Percentiles rank a stretch among this genome's conserved stretches.
Conservation (phyloP, 805 yeast species). For the Schizosaccharomyces osmophilus region DNA sequence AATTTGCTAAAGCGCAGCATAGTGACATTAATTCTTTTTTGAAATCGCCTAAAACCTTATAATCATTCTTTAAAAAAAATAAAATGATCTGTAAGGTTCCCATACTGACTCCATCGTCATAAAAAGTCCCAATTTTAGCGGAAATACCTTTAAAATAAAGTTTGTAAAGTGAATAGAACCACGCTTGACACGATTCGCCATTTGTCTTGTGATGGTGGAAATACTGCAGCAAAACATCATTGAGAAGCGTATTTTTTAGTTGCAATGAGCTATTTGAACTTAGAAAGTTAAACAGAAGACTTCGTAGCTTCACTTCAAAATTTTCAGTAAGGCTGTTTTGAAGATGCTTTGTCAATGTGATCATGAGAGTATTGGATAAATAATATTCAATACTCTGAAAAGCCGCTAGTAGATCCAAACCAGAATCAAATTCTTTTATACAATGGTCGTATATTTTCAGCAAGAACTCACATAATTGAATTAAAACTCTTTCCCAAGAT, state of each 20-base stretch:
- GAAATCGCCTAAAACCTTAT: slow-evolving; percentile 30
- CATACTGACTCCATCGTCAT: slow-evolving; percentile 45
- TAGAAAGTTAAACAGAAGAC: too few relatives aligned
- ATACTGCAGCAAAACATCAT: neutral
- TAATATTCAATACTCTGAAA: neutral
- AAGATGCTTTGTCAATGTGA: neutral
- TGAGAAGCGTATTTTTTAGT: too few relatives aligned
- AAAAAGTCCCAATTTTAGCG: slow-evolving; percentile 14
- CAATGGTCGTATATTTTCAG: neutral
- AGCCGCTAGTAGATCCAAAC: neutral
- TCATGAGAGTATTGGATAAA: neutral
- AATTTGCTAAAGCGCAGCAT: slow-evolving; percentile 75
- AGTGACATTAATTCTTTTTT: slow-evolving; percentile 73
- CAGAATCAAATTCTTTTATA: neutral
- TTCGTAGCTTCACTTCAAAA: too few relatives aligned
- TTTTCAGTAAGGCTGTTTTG: neutral
- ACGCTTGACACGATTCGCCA: neutral
- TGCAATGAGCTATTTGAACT: too few relatives aligned
- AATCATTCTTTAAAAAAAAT: slow-evolving; percentile 42
- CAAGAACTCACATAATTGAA: neutral
- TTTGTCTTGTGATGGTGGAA: neutral
- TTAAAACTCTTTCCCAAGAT: neutral
- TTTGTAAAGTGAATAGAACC: neutral
- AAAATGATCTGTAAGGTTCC: slow-evolving; percentile 67
- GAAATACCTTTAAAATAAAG: neutral